These are phyloP conservation scores for Yamadazyma membranifaciens DNA, from an alignment of 1,139 yeast species.

Conservation along the genomic window DNA sequence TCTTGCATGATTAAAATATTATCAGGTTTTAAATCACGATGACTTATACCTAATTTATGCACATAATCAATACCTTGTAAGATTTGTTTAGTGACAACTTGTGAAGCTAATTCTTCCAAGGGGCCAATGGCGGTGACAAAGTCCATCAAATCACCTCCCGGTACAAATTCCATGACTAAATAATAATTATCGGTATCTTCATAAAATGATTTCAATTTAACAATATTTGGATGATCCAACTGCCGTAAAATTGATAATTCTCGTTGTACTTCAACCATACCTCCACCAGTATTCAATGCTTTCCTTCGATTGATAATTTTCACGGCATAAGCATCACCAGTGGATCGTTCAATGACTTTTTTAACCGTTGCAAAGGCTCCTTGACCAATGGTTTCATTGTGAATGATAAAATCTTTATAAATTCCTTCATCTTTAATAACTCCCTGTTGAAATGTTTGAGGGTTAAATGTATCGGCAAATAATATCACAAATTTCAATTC, in stretches of 20 bases:
- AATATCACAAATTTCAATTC: conserved; percentile 73
- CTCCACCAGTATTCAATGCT: conserved; percentile 71
- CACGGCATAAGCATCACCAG: conserved; percentile 86
- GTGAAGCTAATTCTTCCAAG: conserved; percentile 85
- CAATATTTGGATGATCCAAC: conserved; percentile 82
- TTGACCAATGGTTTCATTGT: conserved; percentile 84
- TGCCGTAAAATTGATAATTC: conserved; percentile 78
- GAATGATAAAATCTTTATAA: conserved; percentile 70
- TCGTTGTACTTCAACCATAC: conserved; percentile 69
- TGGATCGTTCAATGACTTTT: conserved; percentile 79
- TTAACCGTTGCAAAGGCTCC: conserved; percentile 97
- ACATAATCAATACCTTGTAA: conserved; percentile 83
- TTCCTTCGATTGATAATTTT: conserved; percentile 84
- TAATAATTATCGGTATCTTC: conserved; percentile 81
- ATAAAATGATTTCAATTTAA: conserved; percentile 74
- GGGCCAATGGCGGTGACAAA: conserved; percentile 91
- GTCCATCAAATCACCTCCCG: conserved; percentile 98
- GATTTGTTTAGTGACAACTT: conserved; percentile 81
- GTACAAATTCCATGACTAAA: conserved; percentile 90
- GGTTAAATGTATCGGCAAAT: conserved; percentile 45
- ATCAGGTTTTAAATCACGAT: conserved; percentile 91
- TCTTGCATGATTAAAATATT: conserved; percentile 88
- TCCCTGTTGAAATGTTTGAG: conserved; percentile 21
- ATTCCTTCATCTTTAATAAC: conserved; percentile 50
- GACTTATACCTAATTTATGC: conserved; percentile 86